These are phyloP conservation scores for Psidium guajava DNA, from an alignment of 345 rosid species.

Conservation along the genomic window DNA sequence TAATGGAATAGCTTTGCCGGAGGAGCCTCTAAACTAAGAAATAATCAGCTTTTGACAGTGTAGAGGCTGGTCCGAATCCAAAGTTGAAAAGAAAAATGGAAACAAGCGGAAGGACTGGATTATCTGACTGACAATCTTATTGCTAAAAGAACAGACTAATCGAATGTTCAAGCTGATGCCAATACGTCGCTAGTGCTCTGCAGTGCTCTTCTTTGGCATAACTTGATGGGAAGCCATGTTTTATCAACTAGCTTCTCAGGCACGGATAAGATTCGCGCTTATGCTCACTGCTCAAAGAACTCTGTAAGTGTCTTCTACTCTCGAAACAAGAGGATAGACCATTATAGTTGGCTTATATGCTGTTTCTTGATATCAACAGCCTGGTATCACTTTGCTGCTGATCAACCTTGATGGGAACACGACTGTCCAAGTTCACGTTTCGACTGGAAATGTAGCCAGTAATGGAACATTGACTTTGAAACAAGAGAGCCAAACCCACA, in stretches of 20 bases:
- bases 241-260: conserved; percentile 17
- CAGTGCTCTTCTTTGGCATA: conserved; percentile 46
- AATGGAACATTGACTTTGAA: conserved; percentile 1
- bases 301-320: not conserved
- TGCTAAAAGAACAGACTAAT: not conserved
- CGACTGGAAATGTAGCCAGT: conserved; percentile 6
- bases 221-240: conserved; percentile 30
- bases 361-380: conserved; percentile 9
- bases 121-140: not conserved
- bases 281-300: conserved; percentile 29
- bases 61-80: not conserved
- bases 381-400: conserved; percentile 35
- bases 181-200: not conserved
- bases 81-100: not conserved
- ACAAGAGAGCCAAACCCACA: not conserved
- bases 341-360: not conserved
- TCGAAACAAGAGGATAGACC: not conserved
- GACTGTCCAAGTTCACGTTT: conserved; percentile 15
- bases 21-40: not conserved
- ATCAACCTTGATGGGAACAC: conserved; percentile 33
- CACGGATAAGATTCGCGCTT: conserved; percentile 18
- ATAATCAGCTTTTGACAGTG: not conserved
- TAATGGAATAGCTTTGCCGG: not conserved
- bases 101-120: not conserved
- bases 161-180: not conserved